Base-by-base conservation (phyloP, 1,284 basidiomycete genomes). In the Singerocomus inundabilis region DNA sequence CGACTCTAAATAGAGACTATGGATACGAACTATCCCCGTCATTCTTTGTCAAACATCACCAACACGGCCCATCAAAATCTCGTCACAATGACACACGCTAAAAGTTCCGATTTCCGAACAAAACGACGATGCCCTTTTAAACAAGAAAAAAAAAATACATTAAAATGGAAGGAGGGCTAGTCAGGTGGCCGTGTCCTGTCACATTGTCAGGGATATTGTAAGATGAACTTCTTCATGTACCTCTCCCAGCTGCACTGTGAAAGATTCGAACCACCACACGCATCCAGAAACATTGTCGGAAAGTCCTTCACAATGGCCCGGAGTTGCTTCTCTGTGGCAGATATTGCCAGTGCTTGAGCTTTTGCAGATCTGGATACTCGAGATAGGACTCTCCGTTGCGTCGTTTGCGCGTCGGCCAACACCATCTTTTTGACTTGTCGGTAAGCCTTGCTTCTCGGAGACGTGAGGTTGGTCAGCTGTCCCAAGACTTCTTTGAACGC, bases 191-290 rank as follows among this genome's bases (percentile, higher is more conserved):
- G 35, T 21, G 28, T 47, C 37, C 38, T 29, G 28, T 35, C 33
- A 40, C 37, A 36, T 46, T 28, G 48, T 80, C 67, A 87, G 37
- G 85, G 84, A 65, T 78, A 88, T 25, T 69, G 69, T 53, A 85
- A 64, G 53, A 88, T 86, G 58, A 73, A 82, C 41, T 64, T 71
- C 67, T 81, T 84, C 79, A 86, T 85, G 42, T 60, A 57, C 16
- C 60, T 49, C 58, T 82, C 80, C 85, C 84, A 87, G 56, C 74
- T 78, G 59, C 85, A 88, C 3, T 68, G 45, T 32, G 73, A 70
- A 47, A 81, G 66, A 16, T 63, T 67, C n/a, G 59, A 55, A 5
- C 79, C 80, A 54, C 85, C 80, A 54, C 85, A 87, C 5, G 58
- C 60, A 7, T 64, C 50, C 40, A 63, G 60, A 48, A 86, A 57